Evolutionary conservation across 331 rosid species (phyloP).

Genomic region (Quercus phellos): DNA sequence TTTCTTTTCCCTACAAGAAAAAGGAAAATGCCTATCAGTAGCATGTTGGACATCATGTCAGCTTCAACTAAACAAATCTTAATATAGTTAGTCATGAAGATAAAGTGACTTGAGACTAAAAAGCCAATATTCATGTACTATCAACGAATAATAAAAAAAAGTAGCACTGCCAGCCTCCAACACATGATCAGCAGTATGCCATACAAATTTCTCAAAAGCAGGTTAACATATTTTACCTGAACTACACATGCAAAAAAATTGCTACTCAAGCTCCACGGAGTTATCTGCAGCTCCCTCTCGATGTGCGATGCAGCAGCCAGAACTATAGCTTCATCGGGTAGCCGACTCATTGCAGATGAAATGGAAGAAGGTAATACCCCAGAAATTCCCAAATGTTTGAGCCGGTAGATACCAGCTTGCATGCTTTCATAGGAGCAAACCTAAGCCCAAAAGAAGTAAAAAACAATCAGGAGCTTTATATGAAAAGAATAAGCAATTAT

Average conservation of each 20-base stretch:
- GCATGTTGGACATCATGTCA: background rate
- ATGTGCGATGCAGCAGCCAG: conserved; percentile 99
- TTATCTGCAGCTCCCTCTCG: conserved; percentile 91
- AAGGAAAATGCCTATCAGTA: background rate
- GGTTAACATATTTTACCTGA: conserved; percentile 54
- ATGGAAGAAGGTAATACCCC: conserved; percentile 77
- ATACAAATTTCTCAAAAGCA: conserved; percentile 8
- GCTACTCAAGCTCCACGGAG: conserved; percentile 99
- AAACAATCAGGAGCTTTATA: conserved; percentile 6
- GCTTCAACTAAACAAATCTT: background rate
- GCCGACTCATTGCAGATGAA: conserved; percentile 92
- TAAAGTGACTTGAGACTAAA: background rate
- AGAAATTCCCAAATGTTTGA: conserved; percentile 86
- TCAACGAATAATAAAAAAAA: background rate
- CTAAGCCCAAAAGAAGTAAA: conserved; percentile 34
- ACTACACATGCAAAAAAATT: conserved; percentile 87
- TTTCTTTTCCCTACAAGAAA: conserved; percentile 77
- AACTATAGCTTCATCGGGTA: conserved; percentile 90
- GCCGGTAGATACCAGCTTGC: conserved; percentile 96
- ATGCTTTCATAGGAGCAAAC: conserved; percentile 95
- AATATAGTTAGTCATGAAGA: background rate
- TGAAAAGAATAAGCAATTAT: background rate
- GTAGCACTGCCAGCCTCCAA: background rate
- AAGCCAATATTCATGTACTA: background rate
- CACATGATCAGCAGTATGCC: conserved; percentile 9